Conservation (phyloP, 768 basidiomycete genomes). For the Lactifluus piperatus region DNA sequence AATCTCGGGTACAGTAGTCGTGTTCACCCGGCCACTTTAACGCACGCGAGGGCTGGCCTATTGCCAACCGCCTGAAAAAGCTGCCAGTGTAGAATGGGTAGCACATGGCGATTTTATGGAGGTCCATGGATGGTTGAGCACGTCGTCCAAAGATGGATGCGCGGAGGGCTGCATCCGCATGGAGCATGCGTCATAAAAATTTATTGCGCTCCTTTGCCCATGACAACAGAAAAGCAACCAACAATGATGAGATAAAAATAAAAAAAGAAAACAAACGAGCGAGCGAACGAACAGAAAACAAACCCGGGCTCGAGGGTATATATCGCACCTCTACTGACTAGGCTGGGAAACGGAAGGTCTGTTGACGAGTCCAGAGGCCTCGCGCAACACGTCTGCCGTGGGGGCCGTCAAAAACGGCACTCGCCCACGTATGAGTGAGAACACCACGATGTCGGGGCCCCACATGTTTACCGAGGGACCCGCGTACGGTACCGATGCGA, state of each 20-base stretch:
- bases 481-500: background rate
- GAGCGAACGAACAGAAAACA: no score
- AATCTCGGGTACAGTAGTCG: background rate
- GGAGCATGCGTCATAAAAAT: background rate
- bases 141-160: background rate
- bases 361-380: background rate
- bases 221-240: no score
- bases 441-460: constrained; percentile 4
- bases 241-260: no score
- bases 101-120: background rate
- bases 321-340: background rate
- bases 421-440: background rate
- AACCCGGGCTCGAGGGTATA: background rate
- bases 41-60: background rate
- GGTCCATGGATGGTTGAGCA: background rate
- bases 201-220: background rate
- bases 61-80: background rate
- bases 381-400: background rate
- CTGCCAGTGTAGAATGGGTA: background rate
- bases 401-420: background rate
- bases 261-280: no score
- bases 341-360: background rate
- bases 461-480: constrained; percentile 2
- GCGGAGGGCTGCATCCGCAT: background rate
- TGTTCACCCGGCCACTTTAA: constrained; percentile 1